A percentile compares a stretch with the other conserved stretches of the same genome.
Evolutionary conservation across 78 protist genomes (phyloP).

Genomic region (Dictyostelium intermedium): DNA sequence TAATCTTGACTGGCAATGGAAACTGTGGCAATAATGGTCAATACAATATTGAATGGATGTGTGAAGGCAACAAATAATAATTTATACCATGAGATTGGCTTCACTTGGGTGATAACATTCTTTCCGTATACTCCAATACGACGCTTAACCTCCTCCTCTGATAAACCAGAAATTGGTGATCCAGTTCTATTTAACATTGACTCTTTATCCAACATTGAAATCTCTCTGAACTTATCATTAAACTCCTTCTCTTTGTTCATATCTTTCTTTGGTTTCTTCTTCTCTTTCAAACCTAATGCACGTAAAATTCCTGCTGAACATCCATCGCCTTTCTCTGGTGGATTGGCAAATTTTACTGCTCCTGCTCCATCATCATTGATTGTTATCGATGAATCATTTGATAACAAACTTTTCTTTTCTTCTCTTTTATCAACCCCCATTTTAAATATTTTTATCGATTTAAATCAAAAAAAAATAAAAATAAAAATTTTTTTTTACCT

Average conservation of each 20-base stretch:
- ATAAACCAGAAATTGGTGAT: constrained; percentile 40
- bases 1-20: constrained; percentile 55
- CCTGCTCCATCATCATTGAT: constrained; percentile 11
- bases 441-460: not conserved
- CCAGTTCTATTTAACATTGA: constrained; percentile 9
- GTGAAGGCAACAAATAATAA: constrained; percentile 51
- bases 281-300: constrained; percentile 26
- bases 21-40: constrained; percentile 69
- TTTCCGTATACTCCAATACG: constrained; percentile 40
- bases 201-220: constrained; percentile 21
- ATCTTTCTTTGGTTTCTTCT: constrained; percentile 52
- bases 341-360: not conserved
- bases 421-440: not conserved
- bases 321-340: not conserved
- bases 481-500: too few species aligned
- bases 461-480: not conserved
- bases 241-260: constrained; percentile 57
- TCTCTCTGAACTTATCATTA: constrained; percentile 30
- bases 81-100: constrained; percentile 61
- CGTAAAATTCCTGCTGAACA: not conserved
- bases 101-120: constrained; percentile 63
- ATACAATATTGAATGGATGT: constrained; percentile 78
- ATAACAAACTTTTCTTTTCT: not conserved
- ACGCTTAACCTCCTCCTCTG: constrained; percentile 53
- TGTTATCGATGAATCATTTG: not conserved